Base-by-base conservation (phyloP, 768 basidiomycete species). In the Collybia mongolica region DNA sequence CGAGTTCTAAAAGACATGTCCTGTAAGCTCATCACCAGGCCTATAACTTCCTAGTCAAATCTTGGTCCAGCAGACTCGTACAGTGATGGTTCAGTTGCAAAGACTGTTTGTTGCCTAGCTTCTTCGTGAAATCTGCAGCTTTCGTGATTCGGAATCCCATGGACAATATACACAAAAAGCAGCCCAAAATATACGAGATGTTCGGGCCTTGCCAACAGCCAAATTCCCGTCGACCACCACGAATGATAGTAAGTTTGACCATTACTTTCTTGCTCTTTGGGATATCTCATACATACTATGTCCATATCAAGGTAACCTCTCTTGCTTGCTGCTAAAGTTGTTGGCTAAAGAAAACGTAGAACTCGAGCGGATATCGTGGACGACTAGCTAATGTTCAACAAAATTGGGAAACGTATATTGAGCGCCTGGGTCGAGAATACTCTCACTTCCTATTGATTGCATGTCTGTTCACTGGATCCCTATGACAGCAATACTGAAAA, bases 361-460 rank as follows among this genome's bases (percentile, higher is more conserved):
- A 55, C 12, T 75, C 76, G 0, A 73, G 74, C 49, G 74, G 77
- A 60, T 80, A 75, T 54, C 72, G 74, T 1, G 80, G 79, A 2
- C 73, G 80, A 14, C 64, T 81, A 20, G 65, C 70, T 2, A 74
- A 67, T 35, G 65, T 80, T n/a, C 74, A 78, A 54, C 60, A 69
- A 41, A 75, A 68, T 36, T 83, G 80, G 80, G 69, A 76, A 45
- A 59, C 54, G 14, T 81, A 81, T 49, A 73, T 79, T 19, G 68
- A 73, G 29, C 72, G 77, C 29, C 69, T 83, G 5, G 75, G 77
- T 5, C 67, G 74, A 51, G 80, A 82, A 54, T 82, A 81, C 57
- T 77, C 79, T 7, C 74, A 82, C 49, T 81, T 83, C 53, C 65
- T 82, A 17, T 69, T 82, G 6, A 74, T 83, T 29, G 81, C 81